Conservation (phyloP, 441 rosid species). For the Macaranga tanarius region DNA sequence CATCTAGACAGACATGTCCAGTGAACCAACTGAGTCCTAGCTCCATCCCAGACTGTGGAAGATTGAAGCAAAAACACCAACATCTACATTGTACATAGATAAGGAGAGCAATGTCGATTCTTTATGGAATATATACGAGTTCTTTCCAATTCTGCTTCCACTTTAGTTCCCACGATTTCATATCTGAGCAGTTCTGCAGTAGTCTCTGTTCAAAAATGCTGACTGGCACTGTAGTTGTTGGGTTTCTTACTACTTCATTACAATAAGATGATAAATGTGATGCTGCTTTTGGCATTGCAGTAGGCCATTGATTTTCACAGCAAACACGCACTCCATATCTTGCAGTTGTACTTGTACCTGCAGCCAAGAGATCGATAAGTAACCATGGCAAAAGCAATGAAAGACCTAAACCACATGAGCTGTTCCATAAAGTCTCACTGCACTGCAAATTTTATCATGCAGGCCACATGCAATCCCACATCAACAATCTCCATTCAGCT, state of each 20-base stretch:
- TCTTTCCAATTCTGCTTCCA: neutral
- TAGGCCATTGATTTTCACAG: neutral
- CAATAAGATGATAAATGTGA: neutral
- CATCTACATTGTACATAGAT: too few species aligned
- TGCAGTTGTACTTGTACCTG: neutral
- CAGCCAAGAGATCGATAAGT: constrained; percentile 2
- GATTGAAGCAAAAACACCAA: neutral
- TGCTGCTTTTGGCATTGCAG: neutral
- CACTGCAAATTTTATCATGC: neutral
- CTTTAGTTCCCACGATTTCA: neutral
- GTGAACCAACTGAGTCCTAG: neutral
- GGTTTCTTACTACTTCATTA: neutral
- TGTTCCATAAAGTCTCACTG: constrained; percentile 1
- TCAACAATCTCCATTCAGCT: neutral
- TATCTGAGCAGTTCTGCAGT: neutral
- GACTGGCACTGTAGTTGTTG: too few species aligned
- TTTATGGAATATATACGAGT: neutral
- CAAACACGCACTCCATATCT: neutral
- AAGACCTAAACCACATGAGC: neutral
- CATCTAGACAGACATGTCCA: neutral
- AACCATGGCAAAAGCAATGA: neutral
- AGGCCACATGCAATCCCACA: neutral
- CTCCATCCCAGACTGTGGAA: neutral
- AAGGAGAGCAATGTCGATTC: neutral
- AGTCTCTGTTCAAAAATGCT: neutral